Evolutionary conservation across 2,329 filamentous ascomycete genomes (phyloP).

Genomic region (Pestalotiopsis sp.): DNA sequence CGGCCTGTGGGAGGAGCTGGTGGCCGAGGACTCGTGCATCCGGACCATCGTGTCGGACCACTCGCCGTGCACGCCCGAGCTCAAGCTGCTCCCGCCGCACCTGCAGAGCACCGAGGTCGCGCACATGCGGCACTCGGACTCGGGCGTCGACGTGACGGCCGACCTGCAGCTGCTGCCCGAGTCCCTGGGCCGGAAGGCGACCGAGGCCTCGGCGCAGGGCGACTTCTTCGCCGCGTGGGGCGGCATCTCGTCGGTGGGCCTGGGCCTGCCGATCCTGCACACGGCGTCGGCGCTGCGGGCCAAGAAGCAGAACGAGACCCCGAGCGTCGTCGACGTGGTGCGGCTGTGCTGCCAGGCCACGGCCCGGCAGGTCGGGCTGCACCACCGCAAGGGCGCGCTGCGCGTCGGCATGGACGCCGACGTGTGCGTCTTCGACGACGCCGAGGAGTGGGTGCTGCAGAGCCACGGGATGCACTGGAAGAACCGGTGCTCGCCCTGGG

Average conservation of each 20-base stretch:
- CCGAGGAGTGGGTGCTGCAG: conserved; percentile 73
- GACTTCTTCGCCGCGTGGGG: conserved; percentile 98
- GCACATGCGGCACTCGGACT: conserved; percentile 52
- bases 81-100: conserved; percentile 81
- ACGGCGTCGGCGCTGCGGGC: conserved; percentile 70
- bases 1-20: conserved; percentile 82
- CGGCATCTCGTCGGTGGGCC: conserved; percentile 89
- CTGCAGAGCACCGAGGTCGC: conserved; percentile 50
- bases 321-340: conserved; percentile 75
- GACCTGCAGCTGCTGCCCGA: conserved; percentile 25
- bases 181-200: conserved; percentile 34
- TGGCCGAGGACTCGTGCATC: conserved; percentile 74
- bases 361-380: conserved; percentile 82
- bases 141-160: conserved; percentile 52
- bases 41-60: conserved; percentile 93
- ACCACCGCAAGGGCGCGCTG: conserved; percentile 80
- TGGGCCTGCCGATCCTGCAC: conserved; percentile 90
- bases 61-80: conserved; percentile 91
- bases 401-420: conserved; percentile 85
- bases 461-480: conserved; percentile 88
- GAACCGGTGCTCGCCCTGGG: conserved; percentile 90
- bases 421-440: conserved; percentile 88
- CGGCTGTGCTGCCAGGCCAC: conserved; percentile 86
- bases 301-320: conserved; percentile 44
- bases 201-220: conserved; percentile 54